Conservation (phyloP, 1,139 yeast genomes). For the Yamadazyma blattariae region DNA sequence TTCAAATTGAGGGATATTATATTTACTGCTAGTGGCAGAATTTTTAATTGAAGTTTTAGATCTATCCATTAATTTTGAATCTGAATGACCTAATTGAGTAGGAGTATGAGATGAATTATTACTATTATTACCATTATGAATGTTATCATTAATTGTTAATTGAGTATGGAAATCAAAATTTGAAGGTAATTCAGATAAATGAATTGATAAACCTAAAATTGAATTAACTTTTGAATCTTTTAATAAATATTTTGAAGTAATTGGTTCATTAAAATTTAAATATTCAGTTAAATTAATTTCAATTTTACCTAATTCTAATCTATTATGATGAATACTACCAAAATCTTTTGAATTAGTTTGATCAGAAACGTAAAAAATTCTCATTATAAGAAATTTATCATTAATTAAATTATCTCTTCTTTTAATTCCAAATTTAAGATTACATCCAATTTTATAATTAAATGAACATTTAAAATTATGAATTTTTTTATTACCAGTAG, state of each 20-base stretch:
- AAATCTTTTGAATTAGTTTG: constrained; percentile 19
- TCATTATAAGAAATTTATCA: constrained; percentile 34
- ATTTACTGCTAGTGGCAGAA: constrained; percentile 6
- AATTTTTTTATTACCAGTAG: constrained; percentile 33
- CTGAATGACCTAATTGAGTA: too few species aligned
- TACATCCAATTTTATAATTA: constrained; percentile 37
- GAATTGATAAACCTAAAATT: constrained; percentile 51
- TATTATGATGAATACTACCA: constrained; percentile 9
- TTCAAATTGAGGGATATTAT: constrained; percentile 39
- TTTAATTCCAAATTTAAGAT: constrained; percentile 37
- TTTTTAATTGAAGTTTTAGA: constrained; percentile 1
- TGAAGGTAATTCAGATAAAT: constrained; percentile 41
- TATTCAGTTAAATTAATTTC: constrained; percentile 73
- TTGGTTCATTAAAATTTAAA: constrained; percentile 51
- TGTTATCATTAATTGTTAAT: constrained; percentile 31
- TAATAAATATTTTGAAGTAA: constrained; percentile 61
- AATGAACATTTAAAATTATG: constrained; percentile 44
- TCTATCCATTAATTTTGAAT: constrained; percentile 5
- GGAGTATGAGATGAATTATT: too few species aligned
- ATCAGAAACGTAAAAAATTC: constrained; percentile 39
- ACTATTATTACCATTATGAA: constrained; percentile 3
- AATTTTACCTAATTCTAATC: constrained; percentile 58
- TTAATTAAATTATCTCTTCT: constrained; percentile 36
- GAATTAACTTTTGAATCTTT: constrained; percentile 82
- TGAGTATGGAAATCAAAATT: constrained; percentile 43